Evolutionary conservation across 2,329 filamentous ascomycete genomes (phyloP), one percentile per base, ranked within the genome.

Genomic region (Huntiella abstrusa): DNA sequence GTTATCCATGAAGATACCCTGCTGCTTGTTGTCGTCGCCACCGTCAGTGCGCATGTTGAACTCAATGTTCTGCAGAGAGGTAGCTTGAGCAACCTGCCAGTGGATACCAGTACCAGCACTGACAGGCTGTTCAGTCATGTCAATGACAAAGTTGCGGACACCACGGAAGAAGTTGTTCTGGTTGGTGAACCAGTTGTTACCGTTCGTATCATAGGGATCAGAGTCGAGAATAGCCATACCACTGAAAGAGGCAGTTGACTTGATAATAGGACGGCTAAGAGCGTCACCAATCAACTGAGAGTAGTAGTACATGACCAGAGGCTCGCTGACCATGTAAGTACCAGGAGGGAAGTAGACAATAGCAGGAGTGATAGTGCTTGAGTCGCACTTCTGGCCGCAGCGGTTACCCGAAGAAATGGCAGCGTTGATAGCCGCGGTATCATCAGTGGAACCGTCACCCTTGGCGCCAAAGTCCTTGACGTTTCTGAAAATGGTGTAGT

Each of bases 311-410:
- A 86, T 80, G 44, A 86, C 64, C 53, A 96, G 75, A 16, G 88
- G 83, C 56, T 68, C 71, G 58, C 77, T 84, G 54, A 96, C 78
- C 13, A 82, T 57, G 58, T 95, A 96, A 48, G 77, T 92, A 53
- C 88, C 87, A 8, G 83, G 69, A 35, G 86, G 87, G 67, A 96
- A 93, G 67, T 93, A 96, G 45, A 96, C 76, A 11, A 96, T 66
- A 19, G 84, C 88, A 0, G 88, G 88, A 1, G 77, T 75, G n/a
- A 73, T 73, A 3, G 88, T 96, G 32, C 73, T 75, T 1, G 85
- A 93, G 58, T 91, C 82, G 58, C 88, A 96, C 51, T 76, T 75
- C 52, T 73, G 59, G 35, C 83, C 85, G 58, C 88, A 96, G 38
- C 88, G 82, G 55, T 71, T 68, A 22, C 85, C 84, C n/a, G 75